Conservation (phyloP, 805 yeast species). For the Sungouiella blattae region DNA sequence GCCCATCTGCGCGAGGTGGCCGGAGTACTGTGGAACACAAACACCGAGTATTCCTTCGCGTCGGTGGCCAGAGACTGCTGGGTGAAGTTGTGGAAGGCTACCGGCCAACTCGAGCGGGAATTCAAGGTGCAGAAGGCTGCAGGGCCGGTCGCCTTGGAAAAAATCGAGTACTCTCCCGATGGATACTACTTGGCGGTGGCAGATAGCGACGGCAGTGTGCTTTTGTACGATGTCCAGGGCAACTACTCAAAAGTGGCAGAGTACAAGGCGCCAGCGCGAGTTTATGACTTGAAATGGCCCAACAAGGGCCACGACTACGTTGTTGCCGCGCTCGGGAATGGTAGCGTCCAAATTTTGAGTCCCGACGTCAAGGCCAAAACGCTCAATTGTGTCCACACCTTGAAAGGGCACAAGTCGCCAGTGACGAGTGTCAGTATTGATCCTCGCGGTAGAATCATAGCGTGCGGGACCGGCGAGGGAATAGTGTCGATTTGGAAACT, state of each 20-base stretch:
- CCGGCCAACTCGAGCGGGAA: conserved; percentile 11
- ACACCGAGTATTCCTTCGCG: conserved; percentile 41
- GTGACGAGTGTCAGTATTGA: conserved; percentile 47
- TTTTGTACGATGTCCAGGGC: conserved; percentile 29
- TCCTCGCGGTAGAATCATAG: conserved; percentile 48
- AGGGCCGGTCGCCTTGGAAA: conserved; percentile 5
- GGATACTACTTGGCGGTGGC: conserved; percentile 46
- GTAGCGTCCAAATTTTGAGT: conserved; percentile 32
- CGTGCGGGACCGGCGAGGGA: conserved; percentile 58
- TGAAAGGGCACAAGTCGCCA: conserved; percentile 48
- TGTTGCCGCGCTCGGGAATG: conserved; percentile 44
- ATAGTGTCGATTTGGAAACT: conserved; percentile 50
- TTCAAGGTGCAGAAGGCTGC: conserved; percentile 20
- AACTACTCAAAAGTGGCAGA: conserved; percentile 27
- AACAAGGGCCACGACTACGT: conserved; percentile 34
- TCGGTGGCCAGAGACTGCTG: conserved; percentile 46
- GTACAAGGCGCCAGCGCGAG: conserved; percentile 20
- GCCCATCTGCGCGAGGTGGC: conserved; percentile 41
- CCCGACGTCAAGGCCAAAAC: conserved; percentile 3
- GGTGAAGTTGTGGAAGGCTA: conserved; percentile 31
- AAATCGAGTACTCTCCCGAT: conserved; percentile 40
- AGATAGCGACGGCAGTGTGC: conserved; percentile 36
- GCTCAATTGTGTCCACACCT: conserved; percentile 8
- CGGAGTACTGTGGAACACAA: conserved; percentile 48
- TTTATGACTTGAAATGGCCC: conserved; percentile 46